Conservation (phyloP, 2,329 filamentous ascomycete species). For the Erysiphe neolycopersici region DNA sequence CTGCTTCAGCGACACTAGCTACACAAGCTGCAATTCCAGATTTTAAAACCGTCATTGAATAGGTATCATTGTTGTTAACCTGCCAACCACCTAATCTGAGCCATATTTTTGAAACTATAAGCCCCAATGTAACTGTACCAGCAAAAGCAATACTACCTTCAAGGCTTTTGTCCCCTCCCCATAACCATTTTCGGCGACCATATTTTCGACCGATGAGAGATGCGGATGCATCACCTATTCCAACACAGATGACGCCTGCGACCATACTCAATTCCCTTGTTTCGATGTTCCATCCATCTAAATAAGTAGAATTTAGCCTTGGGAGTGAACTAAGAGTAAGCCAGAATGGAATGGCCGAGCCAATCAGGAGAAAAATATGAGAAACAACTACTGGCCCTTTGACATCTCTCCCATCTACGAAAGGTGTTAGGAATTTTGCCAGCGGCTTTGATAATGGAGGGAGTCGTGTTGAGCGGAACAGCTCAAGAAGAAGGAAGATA, state of each 20-base stretch:
- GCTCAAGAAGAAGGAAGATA: constrained; percentile 67
- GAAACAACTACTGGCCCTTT: constrained; percentile 84
- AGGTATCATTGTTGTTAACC: constrained; percentile 48
- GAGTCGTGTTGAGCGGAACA: constrained; percentile 72
- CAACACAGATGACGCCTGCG: constrained; percentile 76
- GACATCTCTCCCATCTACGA: constrained; percentile 81
- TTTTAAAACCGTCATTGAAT: constrained; percentile 42
- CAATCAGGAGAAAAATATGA: constrained; percentile 85
- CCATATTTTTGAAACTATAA: constrained; percentile 47
- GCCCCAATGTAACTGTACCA: constrained; percentile 46
- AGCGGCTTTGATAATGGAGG: constrained; percentile 71
- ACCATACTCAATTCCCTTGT: constrained; percentile 68
- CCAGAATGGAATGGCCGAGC: constrained; percentile 88
- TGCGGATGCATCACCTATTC: constrained; percentile 81
- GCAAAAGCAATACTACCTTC: constrained; percentile 72
- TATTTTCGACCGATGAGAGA: constrained; percentile 70
- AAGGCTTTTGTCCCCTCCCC: constrained; percentile 87
- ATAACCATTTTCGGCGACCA: constrained; percentile 76
- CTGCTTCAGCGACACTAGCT: constrained; percentile 80
- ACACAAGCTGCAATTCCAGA: constrained; percentile 45
- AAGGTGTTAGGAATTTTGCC: constrained; percentile 67
- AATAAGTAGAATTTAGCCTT: constrained; percentile 26
- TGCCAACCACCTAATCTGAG: constrained; percentile 52
- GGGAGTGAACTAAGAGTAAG: constrained; percentile 47
- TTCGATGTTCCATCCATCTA: constrained; percentile 49